Evolutionary conservation across 176 grass and related monocot species (phyloP), one percentile per base, ranked within the genome.

Genomic region (Echinochloa phyllopogon): DNA sequence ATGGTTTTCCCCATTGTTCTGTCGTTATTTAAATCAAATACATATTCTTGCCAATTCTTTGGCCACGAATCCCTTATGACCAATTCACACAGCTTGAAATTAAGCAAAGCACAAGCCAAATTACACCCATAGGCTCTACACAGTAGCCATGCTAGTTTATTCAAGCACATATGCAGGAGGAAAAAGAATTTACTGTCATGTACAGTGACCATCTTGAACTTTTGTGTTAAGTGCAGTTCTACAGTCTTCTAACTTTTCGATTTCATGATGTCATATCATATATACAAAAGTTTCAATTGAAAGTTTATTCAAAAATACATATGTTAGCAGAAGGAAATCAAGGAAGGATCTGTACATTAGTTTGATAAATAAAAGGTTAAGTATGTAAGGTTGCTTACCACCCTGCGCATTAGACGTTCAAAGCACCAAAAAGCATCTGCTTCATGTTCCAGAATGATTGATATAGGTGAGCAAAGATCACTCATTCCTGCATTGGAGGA

Each of bases 401-500:
- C 78, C 86, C 93, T 98, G 38, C 96, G 96, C 96, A 95, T 98
- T 38, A 98, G 91, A 70, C 85, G 93, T 83, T 98, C 93, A 87
- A 98, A 98, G 87, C 96, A 98, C 96, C 96, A 98, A 91, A 98
- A 98, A 48, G 93, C 96, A 87, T 98, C 91, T 41, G 96, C 96
- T 90, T 98, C 96, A 80, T 98, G 92, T 86, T 98, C 96, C 77
- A 98, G 23, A 82, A 98, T 70, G 51, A 98, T 87, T 43, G 93
- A 88, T 85, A 98, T 95, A 74, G 93, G 96, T 77, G 96, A 98
- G 87, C 93, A 95, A 88, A 98, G 89, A 90, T 98, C 96, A 79
- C 93, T 95, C 96, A 98, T 98, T 86, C 96, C 96, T 98, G 86
- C 86, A 61, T 38, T 76, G 23, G 74, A 42, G 23, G 76, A 83